Evolutionary conservation across 2,329 filamentous ascomycete genomes (phyloP), one percentile per base, ranked within the genome.

Genomic region (Cladosporium sp.): DNA sequence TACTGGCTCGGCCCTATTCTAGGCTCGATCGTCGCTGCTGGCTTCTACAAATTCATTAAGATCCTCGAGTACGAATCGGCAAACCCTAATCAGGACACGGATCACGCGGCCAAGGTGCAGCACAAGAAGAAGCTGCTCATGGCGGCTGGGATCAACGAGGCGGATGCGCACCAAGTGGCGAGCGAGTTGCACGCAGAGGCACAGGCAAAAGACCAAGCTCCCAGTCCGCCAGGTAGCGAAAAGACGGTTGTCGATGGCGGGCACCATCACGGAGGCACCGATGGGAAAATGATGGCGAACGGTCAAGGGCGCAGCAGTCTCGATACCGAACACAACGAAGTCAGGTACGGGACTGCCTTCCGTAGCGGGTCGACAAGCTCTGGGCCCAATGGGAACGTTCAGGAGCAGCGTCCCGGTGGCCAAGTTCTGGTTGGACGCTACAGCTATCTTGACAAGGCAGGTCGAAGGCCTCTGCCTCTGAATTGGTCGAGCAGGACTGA

Each of bases 31-130:
- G 52, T 77, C 1, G 74, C 74, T 1, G 74, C 70, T 31, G 72
- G 69, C 12, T 77, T 77, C 67, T 77, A 76, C 65, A 73, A 73
- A 23, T 69, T 75, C 56, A 65, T 65, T 68, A 73, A 76, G 63
- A 69, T 73, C 46, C 68, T 76, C 28, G 74, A 75, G 64, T 77
- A 77, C 67, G 72, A 74, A 66, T 76, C 73, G 59, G 75, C 74
- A 23, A 77, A 77, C 58, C 73, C 73, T 2, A 70, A 69, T 40
- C 73, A 75, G 57, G 73, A 75, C 60, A n/a, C n/a, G 18, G 40
- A 44, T 18, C 40, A 44, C 40, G 57, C 26, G 21, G 68, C 44
- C 53, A 58, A 59, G 21, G 53, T 65, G 18, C 53, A 49, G 40
- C 62, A 65, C 59, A 69, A 65, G 63, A 69, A 66, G 65, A 44